phyloP scores from a whole-genome alignment of 78 protist genomes.

The Dictyostelium capitatum region DNA sequence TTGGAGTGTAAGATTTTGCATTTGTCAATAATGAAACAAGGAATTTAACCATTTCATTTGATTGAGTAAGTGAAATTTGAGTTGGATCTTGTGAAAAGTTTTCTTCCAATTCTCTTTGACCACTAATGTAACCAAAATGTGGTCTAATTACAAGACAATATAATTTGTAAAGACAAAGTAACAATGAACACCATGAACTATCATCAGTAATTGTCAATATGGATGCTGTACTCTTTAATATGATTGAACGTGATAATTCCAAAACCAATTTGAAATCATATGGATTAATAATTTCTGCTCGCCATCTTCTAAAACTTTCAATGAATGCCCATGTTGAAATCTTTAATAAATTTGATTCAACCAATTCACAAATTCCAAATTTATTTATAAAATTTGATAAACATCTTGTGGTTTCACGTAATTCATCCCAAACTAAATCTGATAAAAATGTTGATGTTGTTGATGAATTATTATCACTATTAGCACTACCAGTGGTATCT shows the following conservation, averaged over 20 bases:
- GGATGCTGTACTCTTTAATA: conserved; percentile 46
- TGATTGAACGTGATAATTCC: conserved; percentile 56
- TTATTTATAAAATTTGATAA: conserved; percentile 55
- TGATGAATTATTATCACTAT: too few species aligned
- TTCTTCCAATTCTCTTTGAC: conserved; percentile 77
- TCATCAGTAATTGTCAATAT: conserved; percentile 71
- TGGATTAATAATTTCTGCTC: conserved; percentile 69
- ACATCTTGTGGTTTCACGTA: conserved; percentile 30
- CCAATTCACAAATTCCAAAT: conserved; percentile 11
- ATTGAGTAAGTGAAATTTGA: conserved; percentile 66
- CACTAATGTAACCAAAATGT: conserved; percentile 70
- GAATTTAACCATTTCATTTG: conserved; percentile 75
- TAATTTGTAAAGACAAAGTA: conserved; percentile 64
- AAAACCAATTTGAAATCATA: conserved; percentile 67
- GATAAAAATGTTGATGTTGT: conserved; percentile 12
- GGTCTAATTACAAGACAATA: conserved; percentile 75
- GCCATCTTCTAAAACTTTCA: conserved; percentile 70
- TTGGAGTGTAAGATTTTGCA: conserved; percentile 11
- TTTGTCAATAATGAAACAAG: conserved; percentile 34
- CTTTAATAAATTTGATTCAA: conserved; percentile 18
- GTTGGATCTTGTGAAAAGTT: conserved; percentile 80
- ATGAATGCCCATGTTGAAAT: conserved; percentile 62
- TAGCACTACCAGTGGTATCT: not conserved
- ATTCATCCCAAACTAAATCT: conserved; percentile 68
- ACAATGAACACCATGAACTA: conserved; percentile 58